Conservation (phyloP, 306 rosid species). For the Sphenostylis stenocarpa region DNA sequence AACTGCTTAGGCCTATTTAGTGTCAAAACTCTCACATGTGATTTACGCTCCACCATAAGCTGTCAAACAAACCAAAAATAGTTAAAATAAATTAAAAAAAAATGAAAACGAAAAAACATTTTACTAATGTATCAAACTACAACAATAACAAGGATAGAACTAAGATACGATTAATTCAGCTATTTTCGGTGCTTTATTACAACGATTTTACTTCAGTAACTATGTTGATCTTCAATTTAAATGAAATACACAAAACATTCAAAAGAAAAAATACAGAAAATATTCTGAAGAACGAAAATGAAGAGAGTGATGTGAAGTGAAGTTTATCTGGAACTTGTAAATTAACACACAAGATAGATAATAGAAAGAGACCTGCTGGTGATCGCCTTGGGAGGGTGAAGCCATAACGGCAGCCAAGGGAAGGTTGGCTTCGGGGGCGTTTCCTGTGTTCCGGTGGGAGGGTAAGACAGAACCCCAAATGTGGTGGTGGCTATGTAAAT, state of each 20-base stretch:
- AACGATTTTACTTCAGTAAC: not conserved
- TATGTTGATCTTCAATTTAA: not conserved
- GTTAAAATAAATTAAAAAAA: not conserved
- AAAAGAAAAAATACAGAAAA: not conserved
- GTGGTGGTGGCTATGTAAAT: not conserved
- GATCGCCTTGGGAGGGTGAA: not conserved
- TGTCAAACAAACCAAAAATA: conserved; percentile 22
- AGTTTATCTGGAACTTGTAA: not conserved
- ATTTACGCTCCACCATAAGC: conserved; percentile 67
- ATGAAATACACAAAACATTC: not conserved
- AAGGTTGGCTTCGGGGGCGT: not conserved
- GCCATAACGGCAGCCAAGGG: not conserved
- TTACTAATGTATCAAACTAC: not conserved
- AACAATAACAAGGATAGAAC: not conserved
- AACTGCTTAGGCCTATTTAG: conserved; percentile 77
- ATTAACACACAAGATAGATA: not conserved
- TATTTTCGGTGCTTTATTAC: not conserved
- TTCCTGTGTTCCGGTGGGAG: not conserved
- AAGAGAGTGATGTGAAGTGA: not conserved
- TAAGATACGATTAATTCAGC: not conserved
- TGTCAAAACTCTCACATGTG: conserved; percentile 51
- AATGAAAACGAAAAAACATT: not conserved
- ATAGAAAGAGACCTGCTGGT: not conserved
- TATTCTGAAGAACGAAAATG: not conserved
- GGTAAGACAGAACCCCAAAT: not conserved